Evolutionary conservation across 257 asterid species (phyloP), one percentile per base, ranked within the genome.

Genomic region (Nicotiana undulata): DNA sequence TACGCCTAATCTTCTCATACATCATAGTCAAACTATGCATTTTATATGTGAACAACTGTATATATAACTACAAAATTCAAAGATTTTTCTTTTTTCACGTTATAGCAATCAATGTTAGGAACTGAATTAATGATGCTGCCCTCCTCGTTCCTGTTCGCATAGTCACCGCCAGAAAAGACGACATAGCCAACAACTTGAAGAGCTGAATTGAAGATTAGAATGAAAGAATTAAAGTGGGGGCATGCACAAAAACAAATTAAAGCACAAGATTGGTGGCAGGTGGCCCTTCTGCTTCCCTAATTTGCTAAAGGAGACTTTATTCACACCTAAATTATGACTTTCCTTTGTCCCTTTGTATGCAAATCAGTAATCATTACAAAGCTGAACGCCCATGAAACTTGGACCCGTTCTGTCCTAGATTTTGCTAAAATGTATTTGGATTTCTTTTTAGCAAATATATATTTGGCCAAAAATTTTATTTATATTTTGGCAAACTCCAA

Each of bases 311-410:
- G 52, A 46, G 61, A 20, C 77, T 77, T 32, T 70, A 82, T 82
- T 82, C 82, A 40, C 66, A 44, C 75, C 76, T 64, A 44, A 72
- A 70, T 77, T 56, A 70, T 86, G 76, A 82, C 80, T 63, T 31
- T 53, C 16, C 49, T 16, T 83, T 82, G 87, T 79, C 82, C 81
- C 83, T 59, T 65, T 60, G 31, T 56, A 56, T 77, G 84, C 67
- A 46, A 46, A 84, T 75, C 46, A 66, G 75, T 72, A 81, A 84
- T 88, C 88, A 89, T 85, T 80, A 63, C 83, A 81, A 56, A 59
- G 29, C 12, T 31, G 67, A 77, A 56, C 1, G 4, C 4, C 15
- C 1, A 1, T 18, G 2, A 56, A 31, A 56, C n/a, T n/a, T n/a
- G n/a, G n/a, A n/a, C n/a, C n/a, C n/a, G n/a, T n/a, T n/a, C n/a